Evolutionary conservation across 257 asterid species (phyloP).

Genomic region (Ehretia macrophylla): DNA sequence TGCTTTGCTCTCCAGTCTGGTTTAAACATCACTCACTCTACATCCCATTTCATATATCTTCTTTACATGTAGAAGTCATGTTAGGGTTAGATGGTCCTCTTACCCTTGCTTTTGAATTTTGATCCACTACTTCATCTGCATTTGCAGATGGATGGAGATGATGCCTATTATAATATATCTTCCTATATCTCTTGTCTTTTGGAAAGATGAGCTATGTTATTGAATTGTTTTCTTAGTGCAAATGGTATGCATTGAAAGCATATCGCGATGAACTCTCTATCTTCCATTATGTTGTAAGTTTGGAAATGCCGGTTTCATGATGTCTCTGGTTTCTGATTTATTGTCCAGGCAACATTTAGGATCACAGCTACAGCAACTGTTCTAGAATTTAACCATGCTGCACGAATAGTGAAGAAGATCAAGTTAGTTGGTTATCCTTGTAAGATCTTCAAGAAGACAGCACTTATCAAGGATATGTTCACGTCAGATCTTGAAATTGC

Average conservation of each 20-base stretch:
- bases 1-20: too few species aligned
- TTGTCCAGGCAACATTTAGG: slow-evolving; percentile 84
- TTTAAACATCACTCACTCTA: too few species aligned
- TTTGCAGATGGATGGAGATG: background rate
- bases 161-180: too few species aligned
- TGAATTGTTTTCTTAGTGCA: background rate
- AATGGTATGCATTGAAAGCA: background rate
- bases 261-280: too few species aligned
- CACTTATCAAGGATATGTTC: slow-evolving; percentile 89
- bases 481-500: slow-evolving; percentile 99
- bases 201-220: background rate
- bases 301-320: background rate
- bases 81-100: too few species aligned
- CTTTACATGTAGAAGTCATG: too few species aligned
- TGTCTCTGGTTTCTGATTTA: slow-evolving; percentile 5
- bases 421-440: slow-evolving; percentile 90
- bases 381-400: slow-evolving; percentile 89
- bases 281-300: background rate
- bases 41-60: too few species aligned
- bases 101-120: background rate
- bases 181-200: background rate
- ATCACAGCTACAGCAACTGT: slow-evolving; percentile 90
- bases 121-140: background rate
- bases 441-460: slow-evolving; percentile 90
- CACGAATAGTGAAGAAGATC: slow-evolving; percentile 78